Conservation (phyloP, 73 alveolate species). For the Blepharisma japonicum region DNA sequence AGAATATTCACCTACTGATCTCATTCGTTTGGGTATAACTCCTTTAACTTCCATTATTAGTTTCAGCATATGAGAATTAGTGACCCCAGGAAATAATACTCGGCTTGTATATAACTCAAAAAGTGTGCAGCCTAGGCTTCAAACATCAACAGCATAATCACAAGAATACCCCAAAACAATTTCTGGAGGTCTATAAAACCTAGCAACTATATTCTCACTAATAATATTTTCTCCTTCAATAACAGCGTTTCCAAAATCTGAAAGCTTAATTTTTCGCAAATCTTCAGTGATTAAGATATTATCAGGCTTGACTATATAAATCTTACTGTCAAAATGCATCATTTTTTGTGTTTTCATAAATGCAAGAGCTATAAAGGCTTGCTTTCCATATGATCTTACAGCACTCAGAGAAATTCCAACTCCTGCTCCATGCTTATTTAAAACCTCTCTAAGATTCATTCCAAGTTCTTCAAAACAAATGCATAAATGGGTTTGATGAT, state of each 20-base stretch:
- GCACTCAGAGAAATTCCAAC: slow-evolving; percentile 69
- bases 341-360: slow-evolving; percentile 49
- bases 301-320: slow-evolving; percentile 65
- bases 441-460: slow-evolving; percentile 72
- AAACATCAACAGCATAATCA: slow-evolving; percentile 67
- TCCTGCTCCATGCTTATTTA: slow-evolving; percentile 61
- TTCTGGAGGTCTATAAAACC: slow-evolving; percentile 90
- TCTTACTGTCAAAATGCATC: slow-evolving; percentile 70
- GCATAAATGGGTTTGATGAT: slow-evolving; percentile 70
- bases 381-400: slow-evolving; percentile 68
- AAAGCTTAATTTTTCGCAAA: slow-evolving; percentile 61
- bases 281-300: slow-evolving; percentile 70
- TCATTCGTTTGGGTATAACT: slow-evolving; percentile 59
- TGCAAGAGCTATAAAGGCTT: slow-evolving; percentile 74
- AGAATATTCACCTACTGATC: slow-evolving; percentile 45
- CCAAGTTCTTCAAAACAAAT: slow-evolving; percentile 70
- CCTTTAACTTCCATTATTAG: slow-evolving; percentile 65
- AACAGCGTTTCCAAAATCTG: slow-evolving; percentile 86
- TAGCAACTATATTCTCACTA: slow-evolving; percentile 67
- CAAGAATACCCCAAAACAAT: slow-evolving; percentile 70
- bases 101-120: slow-evolving; percentile 75
- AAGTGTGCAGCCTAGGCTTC: slow-evolving; percentile 78
- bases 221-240: slow-evolving; percentile 57
- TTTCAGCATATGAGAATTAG: slow-evolving; percentile 81
- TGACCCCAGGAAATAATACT: slow-evolving; percentile 73